These are phyloP conservation scores for Ceratocystis eucalypticola DNA, from an alignment of 2,329 filamentous ascomycete genomes.

Conservation along the genomic window DNA sequence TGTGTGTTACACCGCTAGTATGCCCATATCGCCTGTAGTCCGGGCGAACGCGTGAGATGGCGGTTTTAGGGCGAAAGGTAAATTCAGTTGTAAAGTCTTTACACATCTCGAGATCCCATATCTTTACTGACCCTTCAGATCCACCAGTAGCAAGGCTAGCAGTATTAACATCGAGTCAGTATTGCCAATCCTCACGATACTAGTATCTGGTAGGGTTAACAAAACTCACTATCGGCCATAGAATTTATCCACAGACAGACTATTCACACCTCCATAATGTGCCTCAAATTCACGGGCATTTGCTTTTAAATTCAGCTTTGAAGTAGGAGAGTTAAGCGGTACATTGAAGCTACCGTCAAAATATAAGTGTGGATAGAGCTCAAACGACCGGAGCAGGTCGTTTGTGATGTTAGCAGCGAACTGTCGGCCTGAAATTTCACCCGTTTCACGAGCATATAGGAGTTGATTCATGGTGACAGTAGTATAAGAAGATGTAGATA, in stretches of 20 bases:
- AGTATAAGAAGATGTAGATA: neutral
- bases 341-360: conserved; percentile 44
- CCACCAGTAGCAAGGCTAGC: conserved; percentile 68
- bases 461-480: conserved; percentile 49
- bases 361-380: conserved; percentile 50
- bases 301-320: neutral
- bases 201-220: neutral
- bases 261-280: conserved; percentile 66
- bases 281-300: conserved; percentile 30
- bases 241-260: conserved; percentile 67
- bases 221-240: conserved; percentile 55
- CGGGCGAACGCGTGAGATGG: conserved; percentile 33
- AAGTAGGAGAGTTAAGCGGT: neutral
- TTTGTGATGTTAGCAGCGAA: conserved; percentile 54
- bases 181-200: neutral
- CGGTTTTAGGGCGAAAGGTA: conserved; percentile 41
- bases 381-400: conserved; percentile 54
- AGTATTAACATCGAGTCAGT: neutral
- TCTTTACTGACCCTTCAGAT: conserved; percentile 66
- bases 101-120: conserved; percentile 71
- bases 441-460: conserved; percentile 62
- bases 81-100: conserved; percentile 32
- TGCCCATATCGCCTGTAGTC: conserved; percentile 31
- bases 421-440: conserved; percentile 47
- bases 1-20: conserved; percentile 59